Conservation (phyloP, 1,284 basidiomycete species). For the Wolfiporia cocos region DNA sequence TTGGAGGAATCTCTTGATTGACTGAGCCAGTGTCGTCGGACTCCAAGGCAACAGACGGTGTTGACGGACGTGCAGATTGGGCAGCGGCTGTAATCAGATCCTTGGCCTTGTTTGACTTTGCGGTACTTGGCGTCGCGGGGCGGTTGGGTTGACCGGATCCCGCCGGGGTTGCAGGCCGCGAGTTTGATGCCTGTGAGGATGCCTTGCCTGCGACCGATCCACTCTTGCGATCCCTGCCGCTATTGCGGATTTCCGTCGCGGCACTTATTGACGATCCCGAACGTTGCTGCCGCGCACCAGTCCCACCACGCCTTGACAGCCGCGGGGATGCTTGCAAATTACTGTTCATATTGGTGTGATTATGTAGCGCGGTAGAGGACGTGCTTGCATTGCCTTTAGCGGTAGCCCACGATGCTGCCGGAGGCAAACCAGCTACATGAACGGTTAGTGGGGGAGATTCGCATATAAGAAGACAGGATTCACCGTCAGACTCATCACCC, state of each 20-base stretch:
- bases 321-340: constrained; percentile 16
- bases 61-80: constrained; percentile 41
- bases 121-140: constrained; percentile 40
- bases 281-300: constrained; percentile 20
- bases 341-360: constrained; percentile 21
- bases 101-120: constrained; percentile 35
- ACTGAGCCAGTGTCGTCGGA: constrained; percentile 32
- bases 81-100: constrained; percentile 24
- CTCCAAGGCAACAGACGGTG: constrained; percentile 36
- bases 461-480: constrained; percentile 15
- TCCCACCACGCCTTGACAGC: constrained; percentile 19
- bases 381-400: constrained; percentile 45
- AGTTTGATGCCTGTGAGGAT: constrained; percentile 49
- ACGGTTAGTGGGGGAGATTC: constrained; percentile 21
- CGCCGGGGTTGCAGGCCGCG: constrained; percentile 58
- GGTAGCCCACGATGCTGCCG: constrained; percentile 87
- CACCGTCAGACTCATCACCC: constrained; percentile 61
- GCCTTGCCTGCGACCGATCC: constrained; percentile 31
- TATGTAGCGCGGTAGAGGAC: constrained; percentile 21
- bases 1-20: constrained; percentile 27
- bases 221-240: constrained; percentile 34
- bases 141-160: no score
- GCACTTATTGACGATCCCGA: constrained; percentile 25
- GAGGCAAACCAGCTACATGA: constrained; percentile 53
- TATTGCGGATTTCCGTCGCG: constrained; percentile 31